Base-by-base conservation (phyloP, 1,139 yeast genomes). In the Tardiomyces blankii region DNA sequence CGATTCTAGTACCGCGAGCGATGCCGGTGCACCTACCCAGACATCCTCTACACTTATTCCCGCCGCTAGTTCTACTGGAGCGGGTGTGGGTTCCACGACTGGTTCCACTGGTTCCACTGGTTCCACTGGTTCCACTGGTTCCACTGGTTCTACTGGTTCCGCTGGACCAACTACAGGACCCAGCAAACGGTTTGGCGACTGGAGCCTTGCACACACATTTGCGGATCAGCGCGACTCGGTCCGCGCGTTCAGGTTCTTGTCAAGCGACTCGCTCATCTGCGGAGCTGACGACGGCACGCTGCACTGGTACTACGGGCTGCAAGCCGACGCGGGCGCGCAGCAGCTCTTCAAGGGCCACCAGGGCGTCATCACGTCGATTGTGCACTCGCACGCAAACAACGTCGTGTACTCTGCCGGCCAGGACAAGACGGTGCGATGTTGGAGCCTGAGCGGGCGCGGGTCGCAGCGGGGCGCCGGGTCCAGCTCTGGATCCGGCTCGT, bases 241-340 rank as follows among this genome's bases (percentile, higher is more conserved):
- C 11, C 39, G 51, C 5, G 48, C 51, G 9, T 45, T 51, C 12
- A 50, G 42, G 9, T 50, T 49, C 40, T 42, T 46, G 8, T 43
- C 49, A n/a, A 42, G 45, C 14, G 44, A 42, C 19, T 41, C 46
- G n/a, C 43, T 57, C 25, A 33, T 51, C 11, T 48, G 58, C 3
- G 59, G 54, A 7, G 40, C 52, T 2, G 57, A 52, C 14, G 58
- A 52, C 32, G 61, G 61, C 1, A 42, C 48, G n/a, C 52, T 57
- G 43, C 44, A 45, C 18, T 44, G 49, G n/a, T 57, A 58, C 58
- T 49, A 52, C 27, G 32, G 54, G 11, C 40, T 40, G 11, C 42
- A 35, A 35, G 40, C 39, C 16, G 45, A 41, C 11, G 45, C 55
- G 12, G 45, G 40, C 9, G 28, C 46, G 11, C 5, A 40, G 11